Evolutionary conservation across 2,329 filamentous ascomycete genomes (phyloP), one percentile per base, ranked within the genome.

Genomic region (Venturiaceae sp.): DNA sequence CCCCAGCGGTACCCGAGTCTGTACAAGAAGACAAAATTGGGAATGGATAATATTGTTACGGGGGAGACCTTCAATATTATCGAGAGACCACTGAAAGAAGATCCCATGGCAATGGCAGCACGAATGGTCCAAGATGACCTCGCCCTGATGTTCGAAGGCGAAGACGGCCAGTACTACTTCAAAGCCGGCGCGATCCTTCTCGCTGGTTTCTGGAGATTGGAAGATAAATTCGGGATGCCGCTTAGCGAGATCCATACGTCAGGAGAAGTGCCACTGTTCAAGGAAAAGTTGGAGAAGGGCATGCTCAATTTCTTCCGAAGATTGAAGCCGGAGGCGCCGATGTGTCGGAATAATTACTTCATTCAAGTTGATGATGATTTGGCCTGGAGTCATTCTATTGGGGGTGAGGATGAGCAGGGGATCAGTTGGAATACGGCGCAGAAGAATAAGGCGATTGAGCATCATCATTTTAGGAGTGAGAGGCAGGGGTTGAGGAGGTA

Each of bases 231-330:
- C 66, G 86, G 87, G 26, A 92, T 94, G 88, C 77, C 80, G 1
- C 74, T 95, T 6, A 84, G 83, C 0, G 84, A 92, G 58, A 92
- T 95, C 64, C 90, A 95, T 72, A 90, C 85, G 0, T 84, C 81
- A 0, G 90, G 86, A 50, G 78, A 88, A 62, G 90, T 95, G 0
- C 88, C 88, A 0, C 83, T 85, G 52, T 92, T 80, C 75, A 79
- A 79, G 60, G 76, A 83, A 64, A 90, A 89, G 67, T 75, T 92
- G 11, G 84, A 91, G 67, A 85, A 83, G 60, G 86, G 87, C 13
- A 92, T 92, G 88, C 80, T 80, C 74, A 90, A 87, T 68, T 91
- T 95, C 75, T 94, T 95, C 74, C 77, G 82, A 0, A 76, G 90
- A 0, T 70, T 94, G 0, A 79, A 81, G 66, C 86, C 86, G 1